Evolutionary conservation across 2,329 filamentous ascomycete genomes (phyloP), one percentile per base, ranked within the genome.

Genomic region (Aspergillus sclerotialis): DNA sequence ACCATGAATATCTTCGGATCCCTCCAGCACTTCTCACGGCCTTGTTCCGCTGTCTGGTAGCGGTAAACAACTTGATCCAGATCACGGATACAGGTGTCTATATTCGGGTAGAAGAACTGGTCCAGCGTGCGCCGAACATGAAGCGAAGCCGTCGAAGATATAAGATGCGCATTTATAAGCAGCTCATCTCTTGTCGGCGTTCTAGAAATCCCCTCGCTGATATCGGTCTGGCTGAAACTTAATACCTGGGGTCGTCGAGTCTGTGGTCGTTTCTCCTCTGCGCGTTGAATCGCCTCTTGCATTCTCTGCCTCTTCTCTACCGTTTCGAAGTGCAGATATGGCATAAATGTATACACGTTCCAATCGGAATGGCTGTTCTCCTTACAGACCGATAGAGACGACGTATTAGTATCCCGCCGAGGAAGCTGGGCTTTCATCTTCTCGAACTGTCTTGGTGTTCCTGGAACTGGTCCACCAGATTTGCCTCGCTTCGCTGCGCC

Each of bases 1-100:
- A 82, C 78, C 77, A 81, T 81, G 51, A 79, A 79, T 3, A 81
- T 70, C 40, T 79, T 79, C 1, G 68, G 67, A 36, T 77, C 72
- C 3, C 39, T 42, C 3, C 35, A 42, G 2, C 56, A 58, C 53
- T 50, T 49, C 11, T 50, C 52, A 12, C 45, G 44, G 6, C 50
- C 56, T 7, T 52, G 49, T 5, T 49, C 49, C 27, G 64, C 62
- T 21, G 56, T 62, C 42, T 70, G 67, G 43, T 80, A 80, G 8
- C 78, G 68, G 48, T 75, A 80, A 1, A 82, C 76, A 1, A 82
- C 78, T 50, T 82, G 78, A 44, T 81, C 76, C 19, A 64, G 61
- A 43, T 82, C 78, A 23, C 78, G 70, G 7, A 61, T 66, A 28
- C 70, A 63, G 0, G 78, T 82, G 43, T 80, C 58, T 18, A 63